A percentile compares a stretch with the other conserved stretches of the same genome.
Conservation (phyloP, 1,284 basidiomycete genomes). For the Marasmius tenuissimus region DNA sequence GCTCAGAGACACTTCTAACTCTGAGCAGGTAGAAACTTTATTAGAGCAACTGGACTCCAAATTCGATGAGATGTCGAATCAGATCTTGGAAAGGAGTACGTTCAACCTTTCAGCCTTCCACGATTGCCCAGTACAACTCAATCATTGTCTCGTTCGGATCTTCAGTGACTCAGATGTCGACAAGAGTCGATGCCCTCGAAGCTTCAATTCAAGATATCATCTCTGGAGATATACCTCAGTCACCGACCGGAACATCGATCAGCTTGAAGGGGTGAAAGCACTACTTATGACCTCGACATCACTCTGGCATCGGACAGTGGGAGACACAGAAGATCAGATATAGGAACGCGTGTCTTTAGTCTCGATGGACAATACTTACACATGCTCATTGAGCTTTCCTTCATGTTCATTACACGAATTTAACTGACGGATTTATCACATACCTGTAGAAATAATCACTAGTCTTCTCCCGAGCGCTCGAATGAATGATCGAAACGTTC, state of each 20-base stretch:
- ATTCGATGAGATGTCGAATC: constrained; percentile 82
- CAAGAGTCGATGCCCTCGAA: constrained; percentile 79
- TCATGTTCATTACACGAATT: too few relatives aligned
- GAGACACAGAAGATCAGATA: too few relatives aligned
- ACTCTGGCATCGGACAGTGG: too few relatives aligned
- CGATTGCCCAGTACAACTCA: constrained; percentile 5
- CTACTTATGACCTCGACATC: too few relatives aligned
- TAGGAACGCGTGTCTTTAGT: too few relatives aligned
- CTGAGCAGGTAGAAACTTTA: constrained; percentile 68
- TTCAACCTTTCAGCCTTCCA: constrained; percentile 13
- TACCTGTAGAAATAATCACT: too few relatives aligned
- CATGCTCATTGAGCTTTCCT: too few relatives aligned
- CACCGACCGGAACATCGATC: constrained; percentile 40
- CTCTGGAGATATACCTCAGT: constrained; percentile 63
- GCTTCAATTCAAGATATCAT: constrained; percentile 83
- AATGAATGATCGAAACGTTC: too few relatives aligned
- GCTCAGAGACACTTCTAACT: background rate
- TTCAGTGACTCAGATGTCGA: constrained; percentile 81
- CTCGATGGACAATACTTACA: too few relatives aligned
- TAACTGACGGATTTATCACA: too few relatives aligned
- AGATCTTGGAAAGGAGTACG: constrained; percentile 80
- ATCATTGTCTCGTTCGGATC: constrained; percentile 2
- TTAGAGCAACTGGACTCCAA: constrained; percentile 76
- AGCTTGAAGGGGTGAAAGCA: too few relatives aligned
- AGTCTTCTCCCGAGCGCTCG: too few relatives aligned